Evolutionary conservation across 768 basidiomycete genomes (phyloP), one percentile per base, ranked within the genome.

Genomic region (Lanmaoa pseudosensibilis): DNA sequence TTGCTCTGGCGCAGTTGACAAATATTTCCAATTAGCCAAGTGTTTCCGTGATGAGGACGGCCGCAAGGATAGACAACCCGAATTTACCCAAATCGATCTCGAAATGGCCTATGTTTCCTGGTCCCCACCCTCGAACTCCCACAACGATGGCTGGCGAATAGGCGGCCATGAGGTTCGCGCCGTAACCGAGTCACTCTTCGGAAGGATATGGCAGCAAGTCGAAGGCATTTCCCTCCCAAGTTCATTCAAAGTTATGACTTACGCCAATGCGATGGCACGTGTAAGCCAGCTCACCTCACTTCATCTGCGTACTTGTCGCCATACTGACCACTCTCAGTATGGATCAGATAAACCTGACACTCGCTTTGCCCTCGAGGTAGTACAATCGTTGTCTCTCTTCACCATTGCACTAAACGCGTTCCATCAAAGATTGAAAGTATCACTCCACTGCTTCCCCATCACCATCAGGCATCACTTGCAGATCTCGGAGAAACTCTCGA

Each of bases 11-110:
- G 86, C 81, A 4, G 80, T 95, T n/a, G 89, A 93, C 67, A 85
- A 81, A 61, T 98, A 98, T 73, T 98, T 85, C 74, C 95, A 98
- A 71, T 79, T 98, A 51, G 95, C 95, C 15, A 85, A 85, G 61
- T 98, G 95, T 74, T 98, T 98, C 79, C 84, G 95, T 44, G 95
- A 98, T 71, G 95, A 98, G 73, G 93, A 92, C 66, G 94, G 94
- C 5, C 82, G 95, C 54, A 94, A 90, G 72, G 95, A 98, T 70
- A 82, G 95, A 43, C 95, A 98, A 68, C 94, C 95, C 0, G 95
- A 98, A 72, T 98, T 98, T 73, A 98, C 95, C 21, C 95, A 98
- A 75, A 79, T 98, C 58, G 95, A 98, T 83, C 73, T 98, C 59
- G 95, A 98, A 75, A 95, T 97, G 90, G 93, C 90, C 2, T 98